Conservation (phyloP, 2,329 filamentous ascomycete genomes). For the Ciborinia camelliae region DNA sequence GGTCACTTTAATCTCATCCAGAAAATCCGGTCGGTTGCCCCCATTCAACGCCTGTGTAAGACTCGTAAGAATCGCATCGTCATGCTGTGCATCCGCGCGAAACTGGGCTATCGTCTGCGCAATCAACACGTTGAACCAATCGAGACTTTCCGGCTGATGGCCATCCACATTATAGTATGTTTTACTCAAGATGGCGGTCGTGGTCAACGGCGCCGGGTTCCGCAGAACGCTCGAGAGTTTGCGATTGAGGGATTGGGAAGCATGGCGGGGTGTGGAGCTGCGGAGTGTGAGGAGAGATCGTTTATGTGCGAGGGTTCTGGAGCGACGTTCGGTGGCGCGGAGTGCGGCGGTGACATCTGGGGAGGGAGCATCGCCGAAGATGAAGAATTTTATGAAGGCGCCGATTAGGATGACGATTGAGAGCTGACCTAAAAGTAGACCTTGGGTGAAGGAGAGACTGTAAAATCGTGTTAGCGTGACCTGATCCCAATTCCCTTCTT, state of each 20-base stretch:
- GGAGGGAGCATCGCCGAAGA: conserved; percentile 90
- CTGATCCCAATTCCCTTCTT: conserved; percentile 7
- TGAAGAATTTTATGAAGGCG: conserved; percentile 99
- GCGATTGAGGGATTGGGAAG: conserved; percentile 49
- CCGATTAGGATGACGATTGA: conserved; percentile 88
- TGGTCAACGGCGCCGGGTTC: conserved; percentile 72
- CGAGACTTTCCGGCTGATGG: conserved; percentile 92
- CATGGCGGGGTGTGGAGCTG: conserved; percentile 36
- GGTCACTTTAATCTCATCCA: conserved; percentile 90
- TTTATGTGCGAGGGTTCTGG: conserved; percentile 71
- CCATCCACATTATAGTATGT: conserved; percentile 96
- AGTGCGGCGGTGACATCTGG: conserved; percentile 75
- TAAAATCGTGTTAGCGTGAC: not conserved
- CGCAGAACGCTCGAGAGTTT: conserved; percentile 72
- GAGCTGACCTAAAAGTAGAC: conserved; percentile 87
- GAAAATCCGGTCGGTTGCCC: conserved; percentile 79
- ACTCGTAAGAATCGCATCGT: conserved; percentile 83
- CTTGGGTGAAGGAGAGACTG: conserved; percentile 88
- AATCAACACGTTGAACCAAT: conserved; percentile 98
- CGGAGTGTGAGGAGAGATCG: conserved; percentile 66
- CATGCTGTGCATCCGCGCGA: conserved; percentile 83
- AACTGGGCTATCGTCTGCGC: conserved; percentile 97
- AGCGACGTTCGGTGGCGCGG: conserved; percentile 70
- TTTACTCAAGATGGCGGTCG: conserved; percentile 91
- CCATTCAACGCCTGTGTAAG: conserved; percentile 85